Percentiles rank a stretch among this genome's conserved stretches.
These are phyloP conservation scores for Arthroderma sp. DNA, from an alignment of 2,329 filamentous ascomycete genomes.

Conservation along the genomic window DNA sequence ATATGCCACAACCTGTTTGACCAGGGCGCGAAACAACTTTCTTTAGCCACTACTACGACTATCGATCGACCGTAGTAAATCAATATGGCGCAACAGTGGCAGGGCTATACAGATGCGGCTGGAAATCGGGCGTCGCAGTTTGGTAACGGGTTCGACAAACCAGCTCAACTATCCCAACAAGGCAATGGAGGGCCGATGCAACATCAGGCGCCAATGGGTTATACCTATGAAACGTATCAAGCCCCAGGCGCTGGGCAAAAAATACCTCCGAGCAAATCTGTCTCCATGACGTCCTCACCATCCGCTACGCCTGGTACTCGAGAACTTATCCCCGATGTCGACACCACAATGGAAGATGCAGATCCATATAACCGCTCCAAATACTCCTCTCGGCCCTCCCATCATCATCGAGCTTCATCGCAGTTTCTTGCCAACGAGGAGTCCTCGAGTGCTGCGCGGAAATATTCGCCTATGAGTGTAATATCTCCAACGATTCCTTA, in stretches of 20 bases:
- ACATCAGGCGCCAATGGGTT: constrained; percentile 43
- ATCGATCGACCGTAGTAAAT: constrained; percentile 9
- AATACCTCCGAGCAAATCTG: constrained; percentile 23
- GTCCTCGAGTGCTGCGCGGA: constrained; percentile 62
- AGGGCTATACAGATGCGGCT: constrained; percentile 51
- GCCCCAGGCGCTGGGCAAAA: constrained; percentile 25
- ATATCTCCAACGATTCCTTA: constrained; percentile 72
- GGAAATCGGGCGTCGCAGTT: constrained; percentile 51
- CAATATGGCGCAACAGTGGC: constrained; percentile 50
- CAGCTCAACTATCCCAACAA: constrained; percentile 39
- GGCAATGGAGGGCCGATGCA: constrained; percentile 20
- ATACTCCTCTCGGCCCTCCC: constrained; percentile 66
- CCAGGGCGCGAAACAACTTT: too few relatives aligned
- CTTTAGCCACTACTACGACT: neutral
- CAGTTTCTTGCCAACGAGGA: constrained; percentile 62
- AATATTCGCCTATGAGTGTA: constrained; percentile 92
- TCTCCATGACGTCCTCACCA: constrained; percentile 46
- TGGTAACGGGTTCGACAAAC: constrained; percentile 41
- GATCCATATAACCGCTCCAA: constrained; percentile 79
- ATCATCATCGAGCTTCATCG: constrained; percentile 57
- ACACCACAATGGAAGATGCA: constrained; percentile 77
- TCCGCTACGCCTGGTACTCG: constrained; percentile 46
- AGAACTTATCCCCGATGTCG: constrained; percentile 54
- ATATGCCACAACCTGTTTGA: too few relatives aligned
- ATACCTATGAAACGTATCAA: constrained; percentile 58